These are phyloP conservation scores for Xylaria sp. DNA, from an alignment of 2,329 filamentous ascomycete genomes.

Conservation along the genomic window DNA sequence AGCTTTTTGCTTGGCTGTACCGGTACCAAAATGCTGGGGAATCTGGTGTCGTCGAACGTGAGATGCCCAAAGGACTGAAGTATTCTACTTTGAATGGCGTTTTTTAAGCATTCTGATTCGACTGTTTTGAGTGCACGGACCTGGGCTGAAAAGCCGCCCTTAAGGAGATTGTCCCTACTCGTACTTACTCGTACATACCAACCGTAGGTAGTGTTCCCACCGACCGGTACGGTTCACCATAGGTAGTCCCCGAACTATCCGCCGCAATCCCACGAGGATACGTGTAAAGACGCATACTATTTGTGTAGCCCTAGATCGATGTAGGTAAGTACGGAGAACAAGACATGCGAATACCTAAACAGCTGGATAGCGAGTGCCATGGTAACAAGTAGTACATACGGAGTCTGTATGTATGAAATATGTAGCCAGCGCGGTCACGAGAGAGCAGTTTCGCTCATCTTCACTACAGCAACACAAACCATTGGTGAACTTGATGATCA, in stretches of 20 bases:
- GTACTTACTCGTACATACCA: no score
- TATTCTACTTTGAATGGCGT: no score
- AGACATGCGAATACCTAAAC: neutral
- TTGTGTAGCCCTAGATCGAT: constrained; percentile 3
- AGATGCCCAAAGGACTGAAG: no score
- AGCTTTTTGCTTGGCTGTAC: no score
- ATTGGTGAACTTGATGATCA: neutral
- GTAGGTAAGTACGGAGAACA: neutral
- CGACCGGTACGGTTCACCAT: neutral
- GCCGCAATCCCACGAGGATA: constrained; percentile 7
- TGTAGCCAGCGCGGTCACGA: neutral
- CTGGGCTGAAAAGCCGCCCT: no score
- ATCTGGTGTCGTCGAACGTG: no score
- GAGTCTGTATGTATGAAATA: constrained; percentile 8
- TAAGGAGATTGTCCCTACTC: no score
- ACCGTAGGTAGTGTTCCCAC: no score
- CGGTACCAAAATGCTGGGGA: no score
- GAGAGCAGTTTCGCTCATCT: constrained; percentile 13
- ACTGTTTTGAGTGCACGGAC: no score
- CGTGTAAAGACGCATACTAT: constrained; percentile 1
- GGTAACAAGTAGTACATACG: constrained; percentile 1
- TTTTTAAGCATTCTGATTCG: no score
- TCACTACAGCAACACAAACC: neutral
- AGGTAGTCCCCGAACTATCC: neutral
- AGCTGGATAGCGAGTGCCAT: constrained; percentile 15